Evolutionary conservation across 2,329 filamentous ascomycete genomes (phyloP).

Genomic region (Aspergillus candidus): DNA sequence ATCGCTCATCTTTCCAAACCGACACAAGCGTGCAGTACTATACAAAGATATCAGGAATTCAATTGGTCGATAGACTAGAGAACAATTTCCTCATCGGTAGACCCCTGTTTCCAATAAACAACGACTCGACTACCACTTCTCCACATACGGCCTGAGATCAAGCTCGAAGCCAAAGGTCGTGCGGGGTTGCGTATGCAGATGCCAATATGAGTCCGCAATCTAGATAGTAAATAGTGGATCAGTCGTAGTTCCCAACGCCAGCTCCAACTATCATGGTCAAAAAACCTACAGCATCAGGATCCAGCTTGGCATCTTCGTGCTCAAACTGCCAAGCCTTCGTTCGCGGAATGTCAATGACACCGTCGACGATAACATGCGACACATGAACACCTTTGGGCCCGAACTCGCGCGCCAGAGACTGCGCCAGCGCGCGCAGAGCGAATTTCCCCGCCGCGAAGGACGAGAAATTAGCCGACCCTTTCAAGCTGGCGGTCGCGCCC

Average conservation of each 20-base stretch:
- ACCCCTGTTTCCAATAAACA: no score
- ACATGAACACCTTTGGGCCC: constrained; percentile 79
- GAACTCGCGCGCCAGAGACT: constrained; percentile 76
- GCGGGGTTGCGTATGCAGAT: constrained; percentile 71
- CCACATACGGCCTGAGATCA: constrained; percentile 71
- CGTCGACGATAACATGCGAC: constrained; percentile 75
- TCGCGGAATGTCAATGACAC: constrained; percentile 72
- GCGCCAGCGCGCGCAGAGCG: constrained; percentile 65
- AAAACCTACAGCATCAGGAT: constrained; percentile 61
- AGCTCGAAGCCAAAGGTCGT: constrained; percentile 77
- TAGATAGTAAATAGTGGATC: constrained; percentile 28
- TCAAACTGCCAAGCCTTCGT: constrained; percentile 57
- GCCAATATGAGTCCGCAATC: constrained; percentile 85
- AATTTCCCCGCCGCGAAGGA: constrained; percentile 76
- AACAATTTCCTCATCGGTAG: no score
- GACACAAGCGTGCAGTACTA: no score
- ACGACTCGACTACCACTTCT: constrained; percentile 61
- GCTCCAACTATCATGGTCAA: not conserved
- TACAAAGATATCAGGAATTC: no score
- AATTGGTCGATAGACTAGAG: no score
- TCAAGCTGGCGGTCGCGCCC: constrained; percentile 74
- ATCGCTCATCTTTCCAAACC: no score
- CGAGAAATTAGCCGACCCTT: constrained; percentile 62
- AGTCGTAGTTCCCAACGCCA: no score
- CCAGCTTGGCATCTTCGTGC: constrained; percentile 62